Evolutionary conservation across 2,329 filamentous ascomycete genomes (phyloP).

Genomic region (Colletotrichum camelliae): DNA sequence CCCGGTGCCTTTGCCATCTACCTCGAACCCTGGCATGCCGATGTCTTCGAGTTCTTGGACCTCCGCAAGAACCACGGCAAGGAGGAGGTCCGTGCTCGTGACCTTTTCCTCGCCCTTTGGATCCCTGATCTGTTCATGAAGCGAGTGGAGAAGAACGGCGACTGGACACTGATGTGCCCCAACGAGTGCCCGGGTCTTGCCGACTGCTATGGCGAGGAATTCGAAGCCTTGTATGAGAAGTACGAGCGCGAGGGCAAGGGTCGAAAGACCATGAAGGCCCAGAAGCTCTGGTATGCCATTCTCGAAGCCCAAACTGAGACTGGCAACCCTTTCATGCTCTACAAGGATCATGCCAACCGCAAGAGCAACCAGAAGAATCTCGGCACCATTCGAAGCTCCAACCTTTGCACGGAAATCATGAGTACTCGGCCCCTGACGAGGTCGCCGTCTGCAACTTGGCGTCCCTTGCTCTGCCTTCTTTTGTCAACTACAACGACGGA

Average conservation of each 20-base stretch:
- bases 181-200: constrained; percentile 95
- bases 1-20: constrained; percentile 99
- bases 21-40: constrained; percentile 97
- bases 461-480: constrained; percentile 89
- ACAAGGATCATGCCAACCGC: constrained; percentile 97
- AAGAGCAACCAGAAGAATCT: constrained; percentile 99
- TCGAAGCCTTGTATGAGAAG: constrained; percentile 90
- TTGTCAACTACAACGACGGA: constrained; percentile 83
- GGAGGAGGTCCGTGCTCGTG: constrained; percentile 95
- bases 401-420: constrained; percentile 99
- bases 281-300: constrained; percentile 99
- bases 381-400: constrained; percentile 97
- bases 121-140: constrained; percentile 99
- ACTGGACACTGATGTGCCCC: constrained; percentile 98
- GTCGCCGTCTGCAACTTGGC: constrained; percentile 98
- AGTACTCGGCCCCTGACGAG: constrained; percentile 97
- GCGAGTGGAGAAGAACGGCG: constrained; percentile 93
- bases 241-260: constrained; percentile 91
- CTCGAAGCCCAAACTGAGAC: constrained; percentile 98
- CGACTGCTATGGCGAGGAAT: constrained; percentile 97
- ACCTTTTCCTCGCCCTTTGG: constrained; percentile 98
- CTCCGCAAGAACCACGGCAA: constrained; percentile 99
- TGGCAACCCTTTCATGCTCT: constrained; percentile 98
- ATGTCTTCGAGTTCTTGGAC: constrained; percentile 97
- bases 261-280: constrained; percentile 90